These are phyloP conservation scores for Corymbia calophylla DNA, from an alignment of 441 rosid genomes.

Conservation along the genomic window DNA sequence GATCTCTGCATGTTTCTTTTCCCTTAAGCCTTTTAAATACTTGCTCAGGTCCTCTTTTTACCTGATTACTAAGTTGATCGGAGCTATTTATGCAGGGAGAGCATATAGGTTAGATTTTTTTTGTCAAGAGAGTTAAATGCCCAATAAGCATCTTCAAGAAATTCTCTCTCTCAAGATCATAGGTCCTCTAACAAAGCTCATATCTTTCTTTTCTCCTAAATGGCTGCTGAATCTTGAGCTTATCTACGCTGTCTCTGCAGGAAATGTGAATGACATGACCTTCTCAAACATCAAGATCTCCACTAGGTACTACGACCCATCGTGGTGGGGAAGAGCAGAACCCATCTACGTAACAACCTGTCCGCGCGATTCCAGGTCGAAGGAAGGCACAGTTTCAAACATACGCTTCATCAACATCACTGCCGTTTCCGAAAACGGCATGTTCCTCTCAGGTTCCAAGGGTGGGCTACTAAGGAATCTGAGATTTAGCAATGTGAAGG, in stretches of 20 bases:
- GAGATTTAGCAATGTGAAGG: conserved; percentile 56
- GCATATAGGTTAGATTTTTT: not conserved
- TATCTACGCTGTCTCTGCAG: conserved; percentile 28
- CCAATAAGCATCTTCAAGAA: not conserved
- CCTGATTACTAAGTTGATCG: not conserved
- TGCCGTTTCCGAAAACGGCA: conserved; percentile 64
- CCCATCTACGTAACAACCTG: conserved; percentile 85
- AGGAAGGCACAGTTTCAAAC: conserved; percentile 58
- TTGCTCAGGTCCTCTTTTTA: not conserved
- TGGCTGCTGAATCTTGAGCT: not conserved
- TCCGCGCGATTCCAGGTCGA: conserved; percentile 37
- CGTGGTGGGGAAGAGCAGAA: conserved; percentile 98
- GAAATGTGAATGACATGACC: conserved; percentile 64
- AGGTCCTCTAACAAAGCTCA: not conserved
- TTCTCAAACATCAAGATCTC: conserved; percentile 79
- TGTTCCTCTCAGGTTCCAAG: conserved; percentile 73
- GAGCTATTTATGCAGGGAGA: not conserved
- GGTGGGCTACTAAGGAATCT: conserved; percentile 50
- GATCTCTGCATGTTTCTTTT: too few relatives aligned
- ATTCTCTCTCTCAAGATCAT: not conserved
- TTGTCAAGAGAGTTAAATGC: not conserved
- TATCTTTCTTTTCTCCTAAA: not conserved
- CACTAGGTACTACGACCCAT: conserved; percentile 80
- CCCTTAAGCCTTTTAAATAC: too few relatives aligned
- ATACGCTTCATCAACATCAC: conserved; percentile 62